Evolutionary conservation across 1,284 basidiomycete species (phyloP), one percentile per base, ranked within the genome.

Genomic region (Phellopilus nigrolimitatus): DNA sequence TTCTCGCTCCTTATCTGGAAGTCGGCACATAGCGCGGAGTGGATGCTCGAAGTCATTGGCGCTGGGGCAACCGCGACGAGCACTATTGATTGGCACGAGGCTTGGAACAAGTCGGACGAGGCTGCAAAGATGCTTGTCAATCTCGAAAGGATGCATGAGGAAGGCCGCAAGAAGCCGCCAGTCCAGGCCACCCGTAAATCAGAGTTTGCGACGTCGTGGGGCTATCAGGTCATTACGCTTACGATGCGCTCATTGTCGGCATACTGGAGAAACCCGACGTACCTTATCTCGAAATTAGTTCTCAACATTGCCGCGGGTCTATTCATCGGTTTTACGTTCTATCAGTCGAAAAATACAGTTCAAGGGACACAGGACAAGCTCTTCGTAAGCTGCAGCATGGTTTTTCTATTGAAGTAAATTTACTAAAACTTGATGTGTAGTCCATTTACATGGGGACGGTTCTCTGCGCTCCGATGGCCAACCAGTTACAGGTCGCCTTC

Each of bases 1-100:
- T n/a, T n/a, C n/a, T n/a, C n/a, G n/a, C n/a, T n/a, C n/a, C n/a
- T n/a, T n/a, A n/a, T n/a, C n/a, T n/a, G n/a, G n/a, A n/a, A n/a
- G n/a, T n/a, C n/a, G n/a, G n/a, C n/a, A n/a, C n/a, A n/a, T n/a
- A n/a, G n/a, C n/a, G 72, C 25, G 3, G 83, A 86, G 64, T 85
- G 76, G 65, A 80, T 85, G 70, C 72, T 86, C 31, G 82, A 86
- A 30, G 74, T 76, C 40, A n/a, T 54, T 70, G 72, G 74, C 12
- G 74, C 74, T 2, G 74, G 74, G 25, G 73, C 73, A 9, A 72
- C 72, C 0, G 69, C 71, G 9, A 63, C 65, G 2, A 60, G 60
- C 8, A 60, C 66, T n/a, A 60, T 66, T 21, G 68, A 77, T 49
- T 77, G 75, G 76, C 64, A 72, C 51, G 61, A 69, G 21, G 64